Conservation (phyloP, 768 basidiomycete species). For the Lentinus brumalis region DNA sequence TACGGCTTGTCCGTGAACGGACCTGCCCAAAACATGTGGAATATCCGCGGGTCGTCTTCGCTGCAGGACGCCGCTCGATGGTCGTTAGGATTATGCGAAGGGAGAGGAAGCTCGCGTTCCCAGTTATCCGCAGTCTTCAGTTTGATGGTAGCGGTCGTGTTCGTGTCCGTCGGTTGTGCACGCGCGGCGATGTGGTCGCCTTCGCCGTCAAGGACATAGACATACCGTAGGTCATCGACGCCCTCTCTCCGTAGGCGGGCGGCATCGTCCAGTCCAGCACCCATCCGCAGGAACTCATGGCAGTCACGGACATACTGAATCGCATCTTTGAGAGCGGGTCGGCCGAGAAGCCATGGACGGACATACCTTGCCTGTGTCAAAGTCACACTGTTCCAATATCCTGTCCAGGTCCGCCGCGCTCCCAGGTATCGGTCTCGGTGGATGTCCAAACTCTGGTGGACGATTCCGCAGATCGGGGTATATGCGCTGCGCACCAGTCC, state of each 20-base stretch:
- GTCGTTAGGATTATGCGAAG: conserved; percentile 54
- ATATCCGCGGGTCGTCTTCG: conserved; percentile 80
- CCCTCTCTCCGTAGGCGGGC: conserved; percentile 72
- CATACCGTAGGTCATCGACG: conserved; percentile 83
- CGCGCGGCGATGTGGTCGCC: conserved; percentile 41
- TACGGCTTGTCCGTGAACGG: conserved; percentile 99
- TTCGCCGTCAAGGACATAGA: conserved; percentile 67
- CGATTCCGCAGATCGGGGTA: conserved; percentile 72
- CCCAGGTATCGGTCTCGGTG: conserved; percentile 83
- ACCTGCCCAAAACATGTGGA: conserved; percentile 99
- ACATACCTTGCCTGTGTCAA: conserved; percentile 70
- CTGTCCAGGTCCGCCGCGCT: conserved; percentile 88
- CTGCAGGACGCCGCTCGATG: conserved; percentile 65
- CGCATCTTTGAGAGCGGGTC: conserved; percentile 10
- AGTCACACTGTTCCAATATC: conserved; percentile 92
- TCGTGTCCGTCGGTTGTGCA: conserved; percentile 15
- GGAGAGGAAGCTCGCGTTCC: conserved; percentile 55
- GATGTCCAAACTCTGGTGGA: conserved; percentile 70
- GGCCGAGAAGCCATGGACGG: neutral
- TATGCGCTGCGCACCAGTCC: conserved; percentile 73
- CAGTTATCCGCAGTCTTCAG: conserved; percentile 38
- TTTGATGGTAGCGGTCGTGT: conserved; percentile 24
- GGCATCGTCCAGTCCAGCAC: conserved; percentile 86
- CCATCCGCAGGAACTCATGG: conserved; percentile 88
- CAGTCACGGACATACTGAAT: conserved; percentile 93